Conservation (phyloP, 768 basidiomycete species). For the Rhizopogon vinicolor region DNA sequence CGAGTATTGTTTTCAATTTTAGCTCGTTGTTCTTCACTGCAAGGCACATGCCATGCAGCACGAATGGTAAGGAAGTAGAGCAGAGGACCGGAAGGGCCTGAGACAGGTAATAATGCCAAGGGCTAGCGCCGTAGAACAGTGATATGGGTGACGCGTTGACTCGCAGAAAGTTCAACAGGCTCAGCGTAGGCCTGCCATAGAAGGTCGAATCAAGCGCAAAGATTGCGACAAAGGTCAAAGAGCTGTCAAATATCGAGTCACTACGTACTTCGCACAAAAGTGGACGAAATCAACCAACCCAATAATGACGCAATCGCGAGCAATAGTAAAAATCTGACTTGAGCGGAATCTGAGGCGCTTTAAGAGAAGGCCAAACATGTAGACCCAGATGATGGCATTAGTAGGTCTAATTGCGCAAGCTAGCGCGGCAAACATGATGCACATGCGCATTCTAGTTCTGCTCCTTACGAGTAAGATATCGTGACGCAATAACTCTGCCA, state of each 20-base stretch:
- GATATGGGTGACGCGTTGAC: constrained; percentile 85
- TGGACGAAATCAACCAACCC: constrained; percentile 37
- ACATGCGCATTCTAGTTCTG: constrained; percentile 26
- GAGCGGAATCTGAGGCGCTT: constrained; percentile 43
- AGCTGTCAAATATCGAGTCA: constrained; percentile 9
- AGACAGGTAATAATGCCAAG: constrained; percentile 86
- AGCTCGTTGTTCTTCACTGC: constrained; percentile 14
- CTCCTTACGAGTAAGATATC: constrained; percentile 28
- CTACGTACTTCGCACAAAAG: background rate
- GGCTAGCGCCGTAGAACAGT: constrained; percentile 83
- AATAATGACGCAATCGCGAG: constrained; percentile 34
- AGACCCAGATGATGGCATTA: constrained; percentile 82
- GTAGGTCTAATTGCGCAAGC: constrained; percentile 87
- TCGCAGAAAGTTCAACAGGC: constrained; percentile 75
- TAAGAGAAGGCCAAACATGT: constrained; percentile 54
- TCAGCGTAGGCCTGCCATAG: constrained; percentile 63
- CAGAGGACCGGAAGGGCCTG: constrained; percentile 85
- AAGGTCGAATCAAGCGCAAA: constrained; percentile 65
- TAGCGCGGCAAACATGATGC: constrained; percentile 62
- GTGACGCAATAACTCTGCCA: constrained; percentile 9
- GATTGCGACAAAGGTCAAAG: constrained; percentile 17
- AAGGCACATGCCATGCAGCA: constrained; percentile 53
- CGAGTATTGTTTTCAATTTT: constrained; percentile 41
- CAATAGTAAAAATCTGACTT: constrained; percentile 25
- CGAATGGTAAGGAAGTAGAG: constrained; percentile 69